These are phyloP conservation scores for Eimeria praecox DNA, from an alignment of 169 alveolate genomes.

Conservation along the genomic window DNA sequence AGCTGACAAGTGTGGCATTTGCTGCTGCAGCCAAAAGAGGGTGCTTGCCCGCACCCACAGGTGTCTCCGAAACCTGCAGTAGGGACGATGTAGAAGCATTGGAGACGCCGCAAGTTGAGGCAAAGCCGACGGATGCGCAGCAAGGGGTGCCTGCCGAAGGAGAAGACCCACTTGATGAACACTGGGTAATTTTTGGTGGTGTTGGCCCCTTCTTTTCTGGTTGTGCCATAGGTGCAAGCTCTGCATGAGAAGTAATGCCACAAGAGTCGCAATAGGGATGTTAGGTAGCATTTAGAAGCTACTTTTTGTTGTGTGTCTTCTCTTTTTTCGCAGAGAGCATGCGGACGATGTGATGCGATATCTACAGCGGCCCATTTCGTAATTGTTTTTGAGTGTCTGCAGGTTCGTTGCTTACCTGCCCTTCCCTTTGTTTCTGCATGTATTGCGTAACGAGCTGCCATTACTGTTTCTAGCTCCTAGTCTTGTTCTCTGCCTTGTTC, in stretches of 20 bases:
- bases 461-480: background rate
- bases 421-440: background rate
- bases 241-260: background rate
- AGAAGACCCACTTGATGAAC: conserved; percentile 62
- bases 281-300: background rate
- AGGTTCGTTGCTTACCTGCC: conserved; percentile 24
- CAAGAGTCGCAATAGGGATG: background rate
- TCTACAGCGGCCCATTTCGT: conserved; percentile 72
- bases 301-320: background rate
- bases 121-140: background rate
- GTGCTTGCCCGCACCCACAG: conserved; percentile 27
- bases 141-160: conserved; percentile 14
- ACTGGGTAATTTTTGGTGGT: conserved; percentile 16
- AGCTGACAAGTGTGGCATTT: conserved; percentile 59
- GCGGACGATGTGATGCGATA: conserved; percentile 77
- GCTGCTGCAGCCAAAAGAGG: conserved; percentile 73
- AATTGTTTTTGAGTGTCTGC: conserved; percentile 74
- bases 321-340: conserved; percentile 53
- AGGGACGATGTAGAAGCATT: background rate
- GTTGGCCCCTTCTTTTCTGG: background rate
- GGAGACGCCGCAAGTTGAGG: conserved; percentile 18
- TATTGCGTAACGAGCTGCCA: background rate
- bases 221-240: background rate
- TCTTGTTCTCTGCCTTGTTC: background rate
- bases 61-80: background rate